phyloP scores from a whole-genome alignment of 345 rosid genomes.

The Dimocarpus longan region DNA sequence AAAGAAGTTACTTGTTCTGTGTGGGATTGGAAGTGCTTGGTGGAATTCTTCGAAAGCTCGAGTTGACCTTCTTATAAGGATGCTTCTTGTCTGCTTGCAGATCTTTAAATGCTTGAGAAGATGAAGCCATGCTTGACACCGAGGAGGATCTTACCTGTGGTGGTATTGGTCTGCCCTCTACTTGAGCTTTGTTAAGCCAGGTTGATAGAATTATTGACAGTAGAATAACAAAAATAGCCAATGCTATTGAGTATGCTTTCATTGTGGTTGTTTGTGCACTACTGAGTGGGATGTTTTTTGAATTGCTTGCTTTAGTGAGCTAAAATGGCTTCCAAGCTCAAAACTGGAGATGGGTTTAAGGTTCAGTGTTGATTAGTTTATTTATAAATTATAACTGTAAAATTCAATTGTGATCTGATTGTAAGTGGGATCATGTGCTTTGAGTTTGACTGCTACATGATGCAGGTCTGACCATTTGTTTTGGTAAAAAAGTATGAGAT shows the following conservation, averaged over 20 bases:
- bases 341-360: neutral
- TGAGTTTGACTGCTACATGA: conserved; percentile 41
- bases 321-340: conserved; percentile 5
- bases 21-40: conserved; percentile 69
- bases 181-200: conserved; percentile 32
- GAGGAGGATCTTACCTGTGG: conserved; percentile 7
- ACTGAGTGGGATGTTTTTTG: neutral
- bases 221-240: conserved; percentile 40
- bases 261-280: conserved; percentile 29
- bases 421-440: conserved; percentile 56
- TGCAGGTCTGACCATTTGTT: conserved; percentile 25
- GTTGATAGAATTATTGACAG: conserved; percentile 45
- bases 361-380: neutral
- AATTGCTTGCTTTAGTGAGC: neutral
- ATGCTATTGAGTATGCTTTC: conserved; percentile 41
- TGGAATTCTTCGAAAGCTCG: conserved; percentile 71
- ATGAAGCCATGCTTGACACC: conserved; percentile 25
- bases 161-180: conserved; percentile 40
- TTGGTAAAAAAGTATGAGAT: conserved; percentile 12
- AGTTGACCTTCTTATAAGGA: conserved; percentile 41
- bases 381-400: conserved; percentile 17
- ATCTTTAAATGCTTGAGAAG: conserved; percentile 37
- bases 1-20: conserved; percentile 68
- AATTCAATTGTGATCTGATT: conserved; percentile 39
- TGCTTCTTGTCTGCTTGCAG: conserved; percentile 38